Percentiles rank a stretch among this genome's conserved stretches.
Conservation (phyloP, 495 filamentous ascomycete species). For the Aeminium ludgeri region DNA sequence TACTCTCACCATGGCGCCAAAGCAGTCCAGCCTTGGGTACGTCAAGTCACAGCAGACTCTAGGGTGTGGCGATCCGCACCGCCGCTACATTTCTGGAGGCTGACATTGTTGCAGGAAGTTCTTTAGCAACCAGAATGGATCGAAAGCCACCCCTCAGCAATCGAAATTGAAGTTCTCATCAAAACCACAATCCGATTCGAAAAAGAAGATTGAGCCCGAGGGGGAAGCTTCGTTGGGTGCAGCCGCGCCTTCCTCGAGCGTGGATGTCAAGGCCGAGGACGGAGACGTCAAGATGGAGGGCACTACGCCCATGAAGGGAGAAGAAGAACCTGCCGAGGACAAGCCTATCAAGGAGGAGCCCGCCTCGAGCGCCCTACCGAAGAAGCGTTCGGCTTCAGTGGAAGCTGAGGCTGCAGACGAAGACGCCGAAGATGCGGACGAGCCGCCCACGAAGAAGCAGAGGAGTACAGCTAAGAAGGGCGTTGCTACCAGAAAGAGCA, state of each 20-base stretch:
- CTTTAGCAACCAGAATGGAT: constrained; percentile 42
- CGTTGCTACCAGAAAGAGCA: constrained; percentile 18
- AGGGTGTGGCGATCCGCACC: constrained; percentile 43
- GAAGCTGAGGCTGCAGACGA: constrained; percentile 25
- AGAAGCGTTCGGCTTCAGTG: constrained; percentile 12
- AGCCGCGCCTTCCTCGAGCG: constrained; percentile 14
- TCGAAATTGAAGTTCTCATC: constrained; percentile 27
- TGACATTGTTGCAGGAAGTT: constrained; percentile 40
- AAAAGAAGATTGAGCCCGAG: constrained; percentile 23
- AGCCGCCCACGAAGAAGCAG: constrained; percentile 36
- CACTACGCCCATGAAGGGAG: constrained; percentile 12
- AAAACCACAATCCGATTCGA: constrained; percentile 12
- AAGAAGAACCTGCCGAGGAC: constrained; percentile 5
- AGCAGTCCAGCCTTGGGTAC: constrained; percentile 90
- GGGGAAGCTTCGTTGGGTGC: constrained; percentile 18
- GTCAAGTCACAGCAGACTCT: constrained; percentile 67
- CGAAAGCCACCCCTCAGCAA: constrained; percentile 45
- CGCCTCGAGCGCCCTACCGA: not conserved
- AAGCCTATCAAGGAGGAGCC: constrained; percentile 5
- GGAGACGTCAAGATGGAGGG: constrained; percentile 13
- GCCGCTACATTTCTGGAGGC: constrained; percentile 1
- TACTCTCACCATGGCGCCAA: constrained; percentile 23
- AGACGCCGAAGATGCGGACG: constrained; percentile 30
- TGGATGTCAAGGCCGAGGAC: constrained; percentile 8
- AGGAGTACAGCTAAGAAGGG: constrained; percentile 20